These are phyloP conservation scores for Alternaria brassicae DNA, from an alignment of 2,329 filamentous ascomycete genomes.

Conservation along the genomic window DNA sequence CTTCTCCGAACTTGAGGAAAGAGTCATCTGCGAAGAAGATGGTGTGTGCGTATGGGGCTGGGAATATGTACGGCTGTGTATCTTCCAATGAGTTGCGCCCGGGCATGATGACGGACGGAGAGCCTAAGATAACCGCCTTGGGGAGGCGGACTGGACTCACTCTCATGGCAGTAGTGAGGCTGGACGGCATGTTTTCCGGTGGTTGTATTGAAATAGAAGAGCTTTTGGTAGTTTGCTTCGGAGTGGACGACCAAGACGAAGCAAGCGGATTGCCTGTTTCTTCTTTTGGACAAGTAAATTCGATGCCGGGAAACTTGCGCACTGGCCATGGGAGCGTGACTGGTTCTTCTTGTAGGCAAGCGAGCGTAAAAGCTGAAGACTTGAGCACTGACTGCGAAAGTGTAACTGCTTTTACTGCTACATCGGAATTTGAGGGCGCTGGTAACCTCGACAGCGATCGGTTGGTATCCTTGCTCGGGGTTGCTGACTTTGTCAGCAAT, in stretches of 20 bases:
- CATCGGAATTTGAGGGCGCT: neutral
- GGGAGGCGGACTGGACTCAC: neutral
- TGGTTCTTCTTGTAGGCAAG: neutral
- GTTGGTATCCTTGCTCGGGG: neutral
- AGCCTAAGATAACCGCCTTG: neutral
- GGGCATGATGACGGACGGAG: neutral
- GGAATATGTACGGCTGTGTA: neutral
- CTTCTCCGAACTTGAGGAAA: neutral
- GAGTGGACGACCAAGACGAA: neutral
- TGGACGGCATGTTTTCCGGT: neutral
- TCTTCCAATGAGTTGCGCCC: neutral
- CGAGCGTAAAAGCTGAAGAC: neutral
- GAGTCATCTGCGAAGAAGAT: neutral
- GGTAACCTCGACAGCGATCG: neutral
- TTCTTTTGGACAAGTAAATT: neutral
- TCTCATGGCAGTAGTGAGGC: neutral
- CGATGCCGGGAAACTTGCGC: neutral
- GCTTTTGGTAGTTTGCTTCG: neutral
- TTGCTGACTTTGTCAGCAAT: neutral
- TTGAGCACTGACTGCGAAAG: neutral
- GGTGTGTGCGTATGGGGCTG: neutral
- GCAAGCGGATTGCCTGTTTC: neutral
- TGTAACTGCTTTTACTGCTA: neutral
- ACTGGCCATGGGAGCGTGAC: neutral
- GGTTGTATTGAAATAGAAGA: neutral